Evolutionary conservation across 345 rosid species (phyloP).

Genomic region (Euphorbia tirucalli): DNA sequence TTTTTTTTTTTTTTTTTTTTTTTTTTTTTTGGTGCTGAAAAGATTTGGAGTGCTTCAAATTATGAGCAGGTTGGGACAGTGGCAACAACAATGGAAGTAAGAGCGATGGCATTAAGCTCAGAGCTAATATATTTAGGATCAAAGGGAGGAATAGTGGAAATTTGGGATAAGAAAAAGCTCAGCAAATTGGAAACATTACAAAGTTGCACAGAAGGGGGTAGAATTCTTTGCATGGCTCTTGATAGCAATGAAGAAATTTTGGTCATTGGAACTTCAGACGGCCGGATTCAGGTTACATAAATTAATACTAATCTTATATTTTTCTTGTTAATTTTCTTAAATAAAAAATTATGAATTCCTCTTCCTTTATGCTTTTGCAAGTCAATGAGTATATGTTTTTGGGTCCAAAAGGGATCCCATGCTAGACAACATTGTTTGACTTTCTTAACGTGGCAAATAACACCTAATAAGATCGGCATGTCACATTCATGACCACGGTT

Average conservation of each 20-base stretch:
- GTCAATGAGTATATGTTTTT: too few relatives aligned
- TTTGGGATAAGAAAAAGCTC: constrained; percentile 60
- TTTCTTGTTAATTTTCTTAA: too few relatives aligned
- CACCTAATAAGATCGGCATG: too few relatives aligned
- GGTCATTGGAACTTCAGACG: constrained; percentile 61
- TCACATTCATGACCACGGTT: too few relatives aligned
- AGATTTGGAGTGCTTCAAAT: constrained; percentile 59
- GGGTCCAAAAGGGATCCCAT: too few relatives aligned
- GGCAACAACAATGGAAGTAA: constrained; percentile 40
- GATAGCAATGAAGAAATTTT: constrained; percentile 49
- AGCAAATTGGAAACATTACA: constrained; percentile 46
- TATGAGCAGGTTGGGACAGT: constrained; percentile 45
- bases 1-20: too few relatives aligned
- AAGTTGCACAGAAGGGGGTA: constrained; percentile 34
- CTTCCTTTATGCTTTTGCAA: too few relatives aligned
- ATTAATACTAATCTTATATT: constrained; percentile 2
- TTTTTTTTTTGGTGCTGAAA: constrained; percentile 6
- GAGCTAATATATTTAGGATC: constrained; percentile 63
- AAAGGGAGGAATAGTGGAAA: constrained; percentile 56
- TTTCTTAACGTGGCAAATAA: too few relatives aligned
- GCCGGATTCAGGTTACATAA: constrained; percentile 53
- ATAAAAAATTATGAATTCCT: too few relatives aligned
- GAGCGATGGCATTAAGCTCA: constrained; percentile 49
- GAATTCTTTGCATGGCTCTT: constrained; percentile 49
- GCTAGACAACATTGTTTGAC: too few relatives aligned